phyloP scores from a whole-genome alignment of 495 filamentous ascomycete genomes.

The Jackrogersella multiformis region DNA sequence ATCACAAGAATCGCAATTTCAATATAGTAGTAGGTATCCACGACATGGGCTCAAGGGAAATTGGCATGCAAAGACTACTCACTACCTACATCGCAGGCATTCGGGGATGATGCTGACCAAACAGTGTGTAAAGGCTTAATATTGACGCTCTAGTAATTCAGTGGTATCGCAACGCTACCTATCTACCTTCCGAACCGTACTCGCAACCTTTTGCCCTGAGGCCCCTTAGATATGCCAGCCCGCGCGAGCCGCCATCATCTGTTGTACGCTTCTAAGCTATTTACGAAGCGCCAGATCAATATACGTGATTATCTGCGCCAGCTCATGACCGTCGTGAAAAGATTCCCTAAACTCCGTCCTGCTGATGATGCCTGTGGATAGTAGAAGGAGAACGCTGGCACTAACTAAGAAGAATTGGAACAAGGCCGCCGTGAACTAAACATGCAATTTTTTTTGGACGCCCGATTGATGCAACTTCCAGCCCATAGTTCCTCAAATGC shows the following conservation, averaged over 20 bases:
- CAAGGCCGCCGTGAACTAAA: conserved; percentile 1
- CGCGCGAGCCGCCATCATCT: conserved; percentile 15
- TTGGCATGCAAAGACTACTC: background rate
- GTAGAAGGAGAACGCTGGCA: conserved; percentile 8
- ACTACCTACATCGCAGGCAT: too few relatives aligned
- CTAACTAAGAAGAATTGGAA: conserved; percentile 17
- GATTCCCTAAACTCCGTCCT: conserved; percentile 32
- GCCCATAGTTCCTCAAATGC: conserved; percentile 21
- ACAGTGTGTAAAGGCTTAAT: background rate
- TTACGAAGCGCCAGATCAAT: conserved; percentile 17
- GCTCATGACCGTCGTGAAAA: conserved; percentile 19
- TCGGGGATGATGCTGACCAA: background rate
- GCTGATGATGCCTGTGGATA: conserved; percentile 21
- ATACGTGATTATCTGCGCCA: conserved; percentile 6
- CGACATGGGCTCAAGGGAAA: background rate
- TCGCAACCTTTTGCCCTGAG: conserved; percentile 21
- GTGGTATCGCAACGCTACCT: conserved; percentile 19
- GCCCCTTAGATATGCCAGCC: conserved; percentile 6
- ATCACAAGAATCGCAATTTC: background rate
- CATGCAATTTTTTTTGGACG: conserved; percentile 38
- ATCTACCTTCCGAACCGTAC: conserved; percentile 1
- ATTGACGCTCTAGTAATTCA: conserved; percentile 10
- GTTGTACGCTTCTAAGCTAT: conserved; percentile 19
- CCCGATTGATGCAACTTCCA: conserved; percentile 33
- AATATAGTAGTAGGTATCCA: conserved; percentile 7